phyloP scores from a whole-genome alignment of 2,329 filamentous ascomycete genomes.

The Aspergillus sp. region DNA sequence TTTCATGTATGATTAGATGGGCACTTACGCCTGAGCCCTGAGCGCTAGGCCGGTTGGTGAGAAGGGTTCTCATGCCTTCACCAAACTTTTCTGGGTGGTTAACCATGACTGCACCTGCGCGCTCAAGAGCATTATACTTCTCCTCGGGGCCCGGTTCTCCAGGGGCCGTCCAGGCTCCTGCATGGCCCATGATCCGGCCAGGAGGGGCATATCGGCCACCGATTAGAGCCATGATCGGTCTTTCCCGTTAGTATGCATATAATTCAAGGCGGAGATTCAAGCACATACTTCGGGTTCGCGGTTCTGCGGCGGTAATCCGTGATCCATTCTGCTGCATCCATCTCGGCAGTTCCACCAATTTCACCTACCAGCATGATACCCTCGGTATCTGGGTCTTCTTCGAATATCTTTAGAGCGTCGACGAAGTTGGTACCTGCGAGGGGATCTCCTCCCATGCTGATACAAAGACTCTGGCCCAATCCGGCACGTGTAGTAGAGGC shows the following conservation, averaged over 20 bases:
- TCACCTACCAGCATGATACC: slow-evolving; percentile 73
- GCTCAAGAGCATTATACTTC: slow-evolving; percentile 68
- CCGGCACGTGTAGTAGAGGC: slow-evolving; percentile 72
- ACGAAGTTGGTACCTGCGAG: slow-evolving; percentile 72
- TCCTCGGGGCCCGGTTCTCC: slow-evolving; percentile 63
- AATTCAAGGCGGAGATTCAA: neutral
- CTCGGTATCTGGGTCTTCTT: slow-evolving; percentile 65
- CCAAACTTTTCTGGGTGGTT: slow-evolving; percentile 77
- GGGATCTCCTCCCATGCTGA: slow-evolving; percentile 76
- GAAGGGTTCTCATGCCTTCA: slow-evolving; percentile 61
- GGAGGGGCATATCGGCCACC: slow-evolving; percentile 64
- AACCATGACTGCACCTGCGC: slow-evolving; percentile 67
- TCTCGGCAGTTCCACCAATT: slow-evolving; percentile 67
- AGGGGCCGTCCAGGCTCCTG: slow-evolving; percentile 68
- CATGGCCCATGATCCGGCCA: slow-evolving; percentile 74
- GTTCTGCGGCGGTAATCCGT: slow-evolving; percentile 60
- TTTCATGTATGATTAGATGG: neutral
- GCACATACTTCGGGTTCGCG: slow-evolving; percentile 61
- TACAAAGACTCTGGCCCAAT: slow-evolving; percentile 72
- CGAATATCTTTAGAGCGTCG: slow-evolving; percentile 67
- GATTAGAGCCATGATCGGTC: slow-evolving; percentile 71
- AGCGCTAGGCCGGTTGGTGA: slow-evolving; percentile 44
- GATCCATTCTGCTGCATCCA: slow-evolving; percentile 74
- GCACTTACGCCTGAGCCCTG: slow-evolving; percentile 23
- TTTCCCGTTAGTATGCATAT: slow-evolving; percentile 32